These are phyloP conservation scores for Fusarium avenaceum DNA, from an alignment of 2,329 filamentous ascomycete genomes.

Conservation along the genomic window DNA sequence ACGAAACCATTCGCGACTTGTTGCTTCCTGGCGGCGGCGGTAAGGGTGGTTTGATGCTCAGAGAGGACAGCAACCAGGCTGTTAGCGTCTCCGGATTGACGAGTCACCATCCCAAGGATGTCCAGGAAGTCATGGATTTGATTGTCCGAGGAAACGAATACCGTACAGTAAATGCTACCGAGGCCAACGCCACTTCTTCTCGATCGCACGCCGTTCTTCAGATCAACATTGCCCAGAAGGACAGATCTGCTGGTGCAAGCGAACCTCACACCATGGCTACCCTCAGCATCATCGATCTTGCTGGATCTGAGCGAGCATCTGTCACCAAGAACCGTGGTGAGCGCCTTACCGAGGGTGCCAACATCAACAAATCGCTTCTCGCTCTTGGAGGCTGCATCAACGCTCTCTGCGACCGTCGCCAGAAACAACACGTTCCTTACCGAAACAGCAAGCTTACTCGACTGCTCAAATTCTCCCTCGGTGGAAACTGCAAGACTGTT, in stretches of 20 bases:
- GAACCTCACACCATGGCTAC: slow-evolving; percentile 99
- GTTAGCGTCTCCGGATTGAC: slow-evolving; percentile 93
- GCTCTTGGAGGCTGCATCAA: slow-evolving; percentile 98
- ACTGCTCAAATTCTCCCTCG: slow-evolving; percentile 94
- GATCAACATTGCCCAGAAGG: slow-evolving; percentile 95
- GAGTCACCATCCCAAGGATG: slow-evolving; percentile 90
- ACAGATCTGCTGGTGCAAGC: slow-evolving; percentile 90
- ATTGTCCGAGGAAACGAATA: slow-evolving; percentile 95
- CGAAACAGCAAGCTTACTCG: slow-evolving; percentile 97
- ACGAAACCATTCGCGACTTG: slow-evolving; percentile 96
- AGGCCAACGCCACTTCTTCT: slow-evolving; percentile 97
- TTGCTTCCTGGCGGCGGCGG: slow-evolving; percentile 82
- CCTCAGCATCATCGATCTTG: slow-evolving; percentile 96
- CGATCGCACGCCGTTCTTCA: slow-evolving; percentile 97
- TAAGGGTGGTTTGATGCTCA: slow-evolving; percentile 88
- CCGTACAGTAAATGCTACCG: slow-evolving; percentile 95
- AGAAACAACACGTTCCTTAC: slow-evolving; percentile 95
- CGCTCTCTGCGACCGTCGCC: slow-evolving; percentile 91
- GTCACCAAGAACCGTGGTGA: slow-evolving; percentile 97
- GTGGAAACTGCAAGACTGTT: slow-evolving; percentile 98
- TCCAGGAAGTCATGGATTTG: slow-evolving; percentile 99
- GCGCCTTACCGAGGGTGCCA: slow-evolving; percentile 90
- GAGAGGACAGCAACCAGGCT: slow-evolving; percentile 93
- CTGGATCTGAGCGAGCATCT: slow-evolving; percentile 94
- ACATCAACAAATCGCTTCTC: slow-evolving; percentile 98